These are phyloP conservation scores for Corrigiola litoralis DNA, from an alignment of 179 eudicot genomes.

Conservation along the genomic window DNA sequence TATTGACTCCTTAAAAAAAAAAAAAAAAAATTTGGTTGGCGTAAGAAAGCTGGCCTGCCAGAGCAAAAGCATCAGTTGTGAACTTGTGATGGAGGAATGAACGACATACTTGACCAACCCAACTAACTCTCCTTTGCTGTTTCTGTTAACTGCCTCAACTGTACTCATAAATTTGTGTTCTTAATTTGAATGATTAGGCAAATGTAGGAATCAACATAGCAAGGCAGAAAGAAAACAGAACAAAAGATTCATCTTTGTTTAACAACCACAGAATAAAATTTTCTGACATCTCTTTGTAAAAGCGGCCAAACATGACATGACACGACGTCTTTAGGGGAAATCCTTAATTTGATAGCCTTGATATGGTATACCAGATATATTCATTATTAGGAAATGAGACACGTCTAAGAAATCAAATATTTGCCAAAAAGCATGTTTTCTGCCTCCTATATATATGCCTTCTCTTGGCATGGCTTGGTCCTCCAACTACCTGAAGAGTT, in stretches of 20 bases:
- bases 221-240: no score
- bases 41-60: constrained; percentile 10
- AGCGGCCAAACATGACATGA: neutral
- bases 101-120: neutral
- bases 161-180: no score
- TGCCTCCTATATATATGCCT: neutral
- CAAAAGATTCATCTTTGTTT: no score
- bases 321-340: no score
- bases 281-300: neutral
- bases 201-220: no score
- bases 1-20: no score
- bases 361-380: no score
- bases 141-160: neutral
- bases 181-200: no score
- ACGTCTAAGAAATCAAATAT: neutral
- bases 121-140: neutral
- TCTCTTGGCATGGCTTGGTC: neutral
- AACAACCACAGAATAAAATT: no score
- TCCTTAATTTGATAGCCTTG: no score
- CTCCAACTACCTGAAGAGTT: neutral
- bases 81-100: neutral
- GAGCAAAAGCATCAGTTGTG: neutral
- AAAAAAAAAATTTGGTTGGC: constrained; percentile 27
- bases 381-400: neutral
- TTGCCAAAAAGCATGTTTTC: neutral